Evolutionary conservation across 257 asterid genomes (phyloP).

Genomic region (Orobanche coerulescens): DNA sequence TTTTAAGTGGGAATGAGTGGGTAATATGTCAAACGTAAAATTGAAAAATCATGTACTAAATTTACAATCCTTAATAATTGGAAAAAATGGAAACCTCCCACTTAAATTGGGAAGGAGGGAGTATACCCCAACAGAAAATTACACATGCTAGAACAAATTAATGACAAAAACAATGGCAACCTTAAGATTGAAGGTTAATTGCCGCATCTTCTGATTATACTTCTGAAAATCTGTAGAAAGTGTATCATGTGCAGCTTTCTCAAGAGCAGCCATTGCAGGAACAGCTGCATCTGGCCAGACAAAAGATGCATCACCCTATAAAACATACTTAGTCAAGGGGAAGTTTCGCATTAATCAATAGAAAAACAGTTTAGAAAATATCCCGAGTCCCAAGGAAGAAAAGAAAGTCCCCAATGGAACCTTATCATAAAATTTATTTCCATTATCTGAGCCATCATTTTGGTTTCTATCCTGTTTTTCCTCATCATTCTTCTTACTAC

Average conservation of each 20-base stretch:
- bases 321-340: conserved; percentile 17
- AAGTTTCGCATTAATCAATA: conserved; percentile 5
- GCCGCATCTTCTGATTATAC: conserved; percentile 83
- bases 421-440: conserved; percentile 34
- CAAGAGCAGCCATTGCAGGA: conserved; percentile 53
- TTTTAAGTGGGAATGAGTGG: too few relatives aligned
- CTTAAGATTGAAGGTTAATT: conserved; percentile 58
- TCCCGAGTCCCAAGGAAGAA: background rate
- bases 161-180: conserved; percentile 28
- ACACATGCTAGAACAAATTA: background rate
- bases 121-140: background rate
- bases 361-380: background rate
- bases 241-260: conserved; percentile 57
- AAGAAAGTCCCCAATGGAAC: too few relatives aligned
- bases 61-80: too few relatives aligned
- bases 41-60: too few relatives aligned
- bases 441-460: conserved; percentile 18
- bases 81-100: too few relatives aligned
- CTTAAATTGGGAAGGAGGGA: too few relatives aligned
- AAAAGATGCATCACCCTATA: conserved; percentile 35
- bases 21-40: too few relatives aligned
- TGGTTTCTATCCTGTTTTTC: conserved; percentile 29
- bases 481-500: conserved; percentile 30
- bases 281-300: conserved; percentile 73
- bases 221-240: conserved; percentile 51